Conservation (phyloP, 768 basidiomycete species). For the Mycena leptocephala region DNA sequence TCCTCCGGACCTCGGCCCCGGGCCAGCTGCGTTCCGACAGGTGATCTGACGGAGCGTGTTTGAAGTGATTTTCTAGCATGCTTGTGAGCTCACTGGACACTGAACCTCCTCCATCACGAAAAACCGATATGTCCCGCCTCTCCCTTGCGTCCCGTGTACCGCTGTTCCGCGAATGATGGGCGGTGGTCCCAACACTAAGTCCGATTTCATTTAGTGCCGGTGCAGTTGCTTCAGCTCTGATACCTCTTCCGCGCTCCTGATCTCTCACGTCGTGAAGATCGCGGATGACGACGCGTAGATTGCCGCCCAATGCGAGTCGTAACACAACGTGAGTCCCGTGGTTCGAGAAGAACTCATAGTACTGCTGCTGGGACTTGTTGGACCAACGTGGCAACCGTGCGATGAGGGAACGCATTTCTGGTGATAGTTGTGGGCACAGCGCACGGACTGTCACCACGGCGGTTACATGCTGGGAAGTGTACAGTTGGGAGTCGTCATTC, state of each 20-base stretch:
- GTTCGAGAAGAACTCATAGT: background rate
- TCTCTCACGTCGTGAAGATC: background rate
- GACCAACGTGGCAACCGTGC: background rate
- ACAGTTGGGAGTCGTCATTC: background rate
- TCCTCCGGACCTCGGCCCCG: background rate
- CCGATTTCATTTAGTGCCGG: background rate
- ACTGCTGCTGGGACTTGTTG: background rate
- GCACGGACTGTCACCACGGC: background rate
- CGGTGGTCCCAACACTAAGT: background rate
- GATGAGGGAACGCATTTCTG: background rate
- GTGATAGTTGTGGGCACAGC: background rate
- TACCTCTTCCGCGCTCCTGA: background rate
- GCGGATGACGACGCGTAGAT: background rate
- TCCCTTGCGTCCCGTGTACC: background rate
- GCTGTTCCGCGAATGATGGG: background rate
- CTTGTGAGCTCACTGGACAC: background rate
- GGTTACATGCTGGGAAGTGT: background rate
- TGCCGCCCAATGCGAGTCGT: background rate
- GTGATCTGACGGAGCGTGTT: background rate
- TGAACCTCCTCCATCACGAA: background rate
- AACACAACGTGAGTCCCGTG: background rate
- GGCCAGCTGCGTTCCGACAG: background rate
- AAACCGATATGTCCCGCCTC: background rate
- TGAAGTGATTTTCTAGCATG: slow-evolving; percentile 6
- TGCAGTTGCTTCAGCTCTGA: background rate